These are phyloP conservation scores for Nemania sp. DNA, from an alignment of 2,329 filamentous ascomycete genomes.

Conservation along the genomic window DNA sequence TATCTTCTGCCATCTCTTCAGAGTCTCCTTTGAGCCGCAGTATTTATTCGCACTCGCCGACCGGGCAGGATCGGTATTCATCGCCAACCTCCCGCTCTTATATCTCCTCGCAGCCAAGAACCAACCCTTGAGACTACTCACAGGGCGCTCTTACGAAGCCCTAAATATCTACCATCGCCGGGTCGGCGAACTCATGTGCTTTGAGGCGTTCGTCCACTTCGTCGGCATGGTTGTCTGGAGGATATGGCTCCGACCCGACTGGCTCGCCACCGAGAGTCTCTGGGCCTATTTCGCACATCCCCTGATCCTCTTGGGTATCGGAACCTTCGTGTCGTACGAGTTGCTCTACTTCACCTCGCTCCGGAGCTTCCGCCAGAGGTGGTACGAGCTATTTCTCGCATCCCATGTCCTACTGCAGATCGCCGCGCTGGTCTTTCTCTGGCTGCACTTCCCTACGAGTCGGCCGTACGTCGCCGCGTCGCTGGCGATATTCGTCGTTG, in stretches of 20 bases:
- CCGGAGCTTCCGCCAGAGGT: slow-evolving; percentile 60
- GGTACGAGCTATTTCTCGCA: slow-evolving; percentile 66
- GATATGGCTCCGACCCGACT: slow-evolving; percentile 51
- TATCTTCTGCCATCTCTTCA: slow-evolving; percentile 60
- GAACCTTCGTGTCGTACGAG: slow-evolving; percentile 61
- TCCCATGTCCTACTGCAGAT: slow-evolving; percentile 61
- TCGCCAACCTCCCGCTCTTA: slow-evolving; percentile 54
- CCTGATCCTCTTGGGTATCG: slow-evolving; percentile 57
- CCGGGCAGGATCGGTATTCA: slow-evolving; percentile 56
- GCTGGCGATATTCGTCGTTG: slow-evolving; percentile 59
- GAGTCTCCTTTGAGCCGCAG: slow-evolving; percentile 49
- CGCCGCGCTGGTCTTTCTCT: slow-evolving; percentile 58
- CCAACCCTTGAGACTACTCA: slow-evolving; percentile 62
- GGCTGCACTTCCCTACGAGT: slow-evolving; percentile 58
- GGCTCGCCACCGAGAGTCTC: slow-evolving; percentile 47
- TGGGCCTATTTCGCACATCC: slow-evolving; percentile 53
- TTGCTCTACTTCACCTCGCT: slow-evolving; percentile 65
- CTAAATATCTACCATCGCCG: slow-evolving; percentile 68
- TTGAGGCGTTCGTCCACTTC: slow-evolving; percentile 61
- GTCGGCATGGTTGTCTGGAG: slow-evolving; percentile 60
- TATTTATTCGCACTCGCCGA: slow-evolving; percentile 63
- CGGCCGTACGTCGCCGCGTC: slow-evolving; percentile 57
- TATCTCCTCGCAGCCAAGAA: slow-evolving; percentile 70
- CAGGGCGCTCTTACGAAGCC: slow-evolving; percentile 67
- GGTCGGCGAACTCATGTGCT: slow-evolving; percentile 63